Percentiles rank a stretch among this genome's conserved stretches.
Conservation (phyloP, 495 filamentous ascomycete species). For the Penicillium canariense region DNA sequence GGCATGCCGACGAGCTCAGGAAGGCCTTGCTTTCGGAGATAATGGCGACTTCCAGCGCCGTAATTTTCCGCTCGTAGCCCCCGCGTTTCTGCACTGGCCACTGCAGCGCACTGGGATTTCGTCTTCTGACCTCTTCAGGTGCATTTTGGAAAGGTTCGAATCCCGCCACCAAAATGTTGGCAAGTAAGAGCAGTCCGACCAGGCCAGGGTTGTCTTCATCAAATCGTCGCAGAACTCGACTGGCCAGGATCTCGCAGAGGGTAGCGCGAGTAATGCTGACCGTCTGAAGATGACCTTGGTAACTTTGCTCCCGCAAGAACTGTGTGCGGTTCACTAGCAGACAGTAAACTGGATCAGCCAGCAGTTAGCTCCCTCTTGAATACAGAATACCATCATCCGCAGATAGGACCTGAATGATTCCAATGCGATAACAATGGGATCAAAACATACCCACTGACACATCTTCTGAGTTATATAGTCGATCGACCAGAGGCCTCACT, state of each 20-base stretch:
- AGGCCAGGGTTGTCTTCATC: background rate
- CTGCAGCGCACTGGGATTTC: background rate
- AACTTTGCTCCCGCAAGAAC: background rate
- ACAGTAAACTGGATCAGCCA: background rate
- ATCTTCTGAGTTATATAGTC: background rate
- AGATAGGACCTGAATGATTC: background rate
- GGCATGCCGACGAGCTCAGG: background rate
- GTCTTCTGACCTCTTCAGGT: background rate
- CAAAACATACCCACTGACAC: background rate
- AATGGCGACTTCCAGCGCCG: background rate
- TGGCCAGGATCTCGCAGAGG: background rate
- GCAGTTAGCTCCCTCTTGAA: no score
- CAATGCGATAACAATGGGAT: background rate
- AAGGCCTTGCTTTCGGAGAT: background rate
- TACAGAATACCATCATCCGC: background rate
- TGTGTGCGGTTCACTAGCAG: background rate
- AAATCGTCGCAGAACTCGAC: background rate
- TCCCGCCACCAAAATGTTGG: background rate
- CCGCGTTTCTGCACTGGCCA: background rate
- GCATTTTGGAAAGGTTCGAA: background rate
- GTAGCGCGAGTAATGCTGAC: background rate
- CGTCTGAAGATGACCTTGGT: background rate
- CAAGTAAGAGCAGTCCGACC: background rate
- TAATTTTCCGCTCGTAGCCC: background rate
- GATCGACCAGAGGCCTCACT: background rate